Evolutionary conservation across 1,284 basidiomycete genomes (phyloP), one percentile per base, ranked within the genome.

Genomic region (Microbotryomycetes sp.): DNA sequence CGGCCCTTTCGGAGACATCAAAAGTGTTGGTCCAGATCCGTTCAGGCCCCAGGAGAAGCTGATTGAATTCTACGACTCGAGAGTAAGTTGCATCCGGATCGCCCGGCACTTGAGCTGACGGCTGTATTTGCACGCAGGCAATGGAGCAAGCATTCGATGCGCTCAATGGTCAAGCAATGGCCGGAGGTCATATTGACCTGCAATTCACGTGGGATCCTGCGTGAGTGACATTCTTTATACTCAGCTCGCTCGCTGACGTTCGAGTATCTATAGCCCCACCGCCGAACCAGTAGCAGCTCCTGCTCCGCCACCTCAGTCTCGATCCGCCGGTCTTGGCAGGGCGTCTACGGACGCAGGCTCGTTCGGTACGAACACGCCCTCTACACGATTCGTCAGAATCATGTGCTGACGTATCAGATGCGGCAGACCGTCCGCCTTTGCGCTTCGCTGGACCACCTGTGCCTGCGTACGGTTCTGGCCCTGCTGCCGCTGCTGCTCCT

Each of bases 11-110:
- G 94, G 94, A 16, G 91, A 94, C 68, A 83, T 98, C 62, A 94
- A 93, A 74, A 78, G 81, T 5, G 81, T 97, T 23, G 83, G 73
- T 24, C 65, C 68, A 46, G 69, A 28, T 26, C 45, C 52, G 30
- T 51, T 31, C 27, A 80, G 66, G 78, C 83, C 4, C 79, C 82
- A 15, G 81, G 81, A 53, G 85, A 86, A 58, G 83, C 85, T 54
- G 85, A 89, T 96, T 15, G 91, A 96, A 73, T 92, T 84, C 72
- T 96, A 86, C 73, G 91, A 96, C 73, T 88, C 82, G 48, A 79
- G 91, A 72, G 90, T 87, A 65, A 74, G 82, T 70, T 27, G 21
- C 7, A 45, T 59, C 61, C 49, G 70, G 68, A 47, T 68, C 73
- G 56, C 21, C 67, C 13, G 3, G 18, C 3, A 3, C 3, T n/a